phyloP scores from a whole-genome alignment of 208 protist genomes.

The Acanthamoeba triangularis region DNA sequence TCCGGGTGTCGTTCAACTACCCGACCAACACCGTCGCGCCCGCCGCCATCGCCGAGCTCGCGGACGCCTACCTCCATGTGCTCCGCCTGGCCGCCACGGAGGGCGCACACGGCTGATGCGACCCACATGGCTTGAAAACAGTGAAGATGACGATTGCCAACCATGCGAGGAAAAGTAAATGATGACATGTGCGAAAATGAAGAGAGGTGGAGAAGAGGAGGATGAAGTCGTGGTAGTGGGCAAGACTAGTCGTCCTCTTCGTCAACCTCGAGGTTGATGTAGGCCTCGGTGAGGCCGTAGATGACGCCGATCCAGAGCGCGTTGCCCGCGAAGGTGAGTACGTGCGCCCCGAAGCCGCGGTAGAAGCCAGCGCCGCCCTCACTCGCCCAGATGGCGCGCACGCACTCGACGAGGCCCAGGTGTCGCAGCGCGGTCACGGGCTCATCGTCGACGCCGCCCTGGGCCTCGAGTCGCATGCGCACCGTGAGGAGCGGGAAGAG shows the following conservation, averaged over 20 bases:
- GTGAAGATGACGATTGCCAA: neutral
- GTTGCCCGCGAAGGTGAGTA: conserved; percentile 45
- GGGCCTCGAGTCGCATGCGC: conserved; percentile 28
- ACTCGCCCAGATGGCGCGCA: neutral
- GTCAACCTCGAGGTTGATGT: conserved; percentile 50
- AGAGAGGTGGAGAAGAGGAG: neutral
- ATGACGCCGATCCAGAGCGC: conserved; percentile 38
- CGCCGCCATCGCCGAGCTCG: neutral
- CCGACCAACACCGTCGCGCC: neutral
- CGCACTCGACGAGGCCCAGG: conserved; percentile 46
- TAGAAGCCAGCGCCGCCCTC: conserved; percentile 17
- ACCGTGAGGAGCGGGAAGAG: conserved; percentile 47
- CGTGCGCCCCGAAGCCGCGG: conserved; percentile 35
- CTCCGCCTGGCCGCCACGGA: conserved; percentile 5
- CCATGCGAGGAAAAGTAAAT: neutral
- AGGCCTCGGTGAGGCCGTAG: conserved; percentile 40
- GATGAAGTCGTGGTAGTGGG: neutral
- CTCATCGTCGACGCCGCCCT: neutral
- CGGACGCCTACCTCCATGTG: neutral
- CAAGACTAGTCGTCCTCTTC: neutral
- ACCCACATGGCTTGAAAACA: neutral
- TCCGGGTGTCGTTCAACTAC: neutral
- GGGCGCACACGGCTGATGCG: neutral
- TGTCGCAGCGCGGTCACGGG: conserved; percentile 10
- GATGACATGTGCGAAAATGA: neutral